Evolutionary conservation across 768 basidiomycete genomes (phyloP).

Genomic region (Rhodotorula graminis): DNA sequence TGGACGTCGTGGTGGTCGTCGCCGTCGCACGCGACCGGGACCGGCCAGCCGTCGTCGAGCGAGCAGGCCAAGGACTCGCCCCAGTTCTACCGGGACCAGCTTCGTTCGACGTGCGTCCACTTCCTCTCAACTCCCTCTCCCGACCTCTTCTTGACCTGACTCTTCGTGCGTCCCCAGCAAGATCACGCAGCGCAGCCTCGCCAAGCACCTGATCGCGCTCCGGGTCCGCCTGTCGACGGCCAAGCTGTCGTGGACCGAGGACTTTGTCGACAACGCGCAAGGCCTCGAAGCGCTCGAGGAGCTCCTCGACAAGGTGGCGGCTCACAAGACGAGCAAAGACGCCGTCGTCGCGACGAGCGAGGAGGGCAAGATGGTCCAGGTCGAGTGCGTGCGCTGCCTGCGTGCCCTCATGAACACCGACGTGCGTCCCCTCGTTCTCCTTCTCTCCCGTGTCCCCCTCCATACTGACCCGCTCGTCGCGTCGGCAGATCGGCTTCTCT

Average conservation of each 20-base stretch:
- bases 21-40: constrained; percentile 32
- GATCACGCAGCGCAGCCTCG: constrained; percentile 58
- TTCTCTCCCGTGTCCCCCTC: neutral
- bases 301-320: constrained; percentile 60
- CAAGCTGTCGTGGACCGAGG: constrained; percentile 68
- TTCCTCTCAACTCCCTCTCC: neutral
- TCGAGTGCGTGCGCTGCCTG: constrained; percentile 73
- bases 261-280: constrained; percentile 62
- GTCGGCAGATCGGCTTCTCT: constrained; percentile 67
- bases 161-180: constrained; percentile 47
- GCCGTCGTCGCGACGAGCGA: constrained; percentile 57
- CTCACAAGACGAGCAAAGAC: constrained; percentile 58
- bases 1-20: constrained; percentile 36
- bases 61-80: constrained; percentile 46
- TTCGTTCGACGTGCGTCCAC: constrained; percentile 51
- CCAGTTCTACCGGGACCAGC: constrained; percentile 61
- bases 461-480: neutral
- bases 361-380: constrained; percentile 61
- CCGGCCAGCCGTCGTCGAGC: neutral
- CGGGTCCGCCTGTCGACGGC: constrained; percentile 82
- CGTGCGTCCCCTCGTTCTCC: constrained; percentile 53
- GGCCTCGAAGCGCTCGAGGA: constrained; percentile 64
- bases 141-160: no score
- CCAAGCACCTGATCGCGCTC: constrained; percentile 72
- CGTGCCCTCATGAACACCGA: constrained; percentile 78